These are phyloP conservation scores for Trametes polyzona DNA, from an alignment of 1,284 basidiomycete genomes.

Conservation along the genomic window DNA sequence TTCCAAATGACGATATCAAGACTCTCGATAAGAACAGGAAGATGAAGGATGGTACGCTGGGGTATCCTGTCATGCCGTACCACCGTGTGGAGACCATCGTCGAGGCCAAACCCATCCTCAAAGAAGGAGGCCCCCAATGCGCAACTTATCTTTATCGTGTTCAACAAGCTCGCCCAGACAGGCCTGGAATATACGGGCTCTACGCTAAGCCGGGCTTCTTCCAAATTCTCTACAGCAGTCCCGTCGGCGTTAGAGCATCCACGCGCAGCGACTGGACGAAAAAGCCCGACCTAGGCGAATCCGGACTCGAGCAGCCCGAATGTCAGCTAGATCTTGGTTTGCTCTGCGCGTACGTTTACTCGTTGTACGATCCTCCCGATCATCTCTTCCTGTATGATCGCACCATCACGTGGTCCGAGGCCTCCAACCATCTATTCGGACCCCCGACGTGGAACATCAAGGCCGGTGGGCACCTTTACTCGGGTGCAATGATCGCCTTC, in stretches of 20 bases:
- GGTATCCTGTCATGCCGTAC: constrained; percentile 1
- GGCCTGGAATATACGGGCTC: constrained; percentile 11
- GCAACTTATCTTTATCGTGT: neutral
- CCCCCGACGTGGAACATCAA: neutral
- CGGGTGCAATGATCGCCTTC: neutral
- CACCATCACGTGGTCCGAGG: neutral
- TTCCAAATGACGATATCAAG: too few species aligned
- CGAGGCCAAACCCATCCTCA: constrained; percentile 1
- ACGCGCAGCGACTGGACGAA: too few species aligned
- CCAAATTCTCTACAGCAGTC: constrained; percentile 11
- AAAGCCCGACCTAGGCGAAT: too few species aligned
- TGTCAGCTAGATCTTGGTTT: too few species aligned
- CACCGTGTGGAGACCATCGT: constrained; percentile 12
- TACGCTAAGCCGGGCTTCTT: constrained; percentile 4
- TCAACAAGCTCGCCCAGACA: constrained; percentile 15
- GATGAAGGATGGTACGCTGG: neutral
- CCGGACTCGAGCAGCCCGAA: too few species aligned
- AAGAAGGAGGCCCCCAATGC: neutral
- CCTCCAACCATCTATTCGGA: too few species aligned
- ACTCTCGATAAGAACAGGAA: too few species aligned
- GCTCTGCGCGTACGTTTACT: constrained; percentile 2
- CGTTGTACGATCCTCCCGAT: constrained; percentile 1
- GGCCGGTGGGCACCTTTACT: neutral
- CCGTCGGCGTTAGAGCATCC: neutral
- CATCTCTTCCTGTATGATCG: neutral